Base-by-base conservation (phyloP, 768 basidiomycete genomes). In the Boletus subparvulus region DNA sequence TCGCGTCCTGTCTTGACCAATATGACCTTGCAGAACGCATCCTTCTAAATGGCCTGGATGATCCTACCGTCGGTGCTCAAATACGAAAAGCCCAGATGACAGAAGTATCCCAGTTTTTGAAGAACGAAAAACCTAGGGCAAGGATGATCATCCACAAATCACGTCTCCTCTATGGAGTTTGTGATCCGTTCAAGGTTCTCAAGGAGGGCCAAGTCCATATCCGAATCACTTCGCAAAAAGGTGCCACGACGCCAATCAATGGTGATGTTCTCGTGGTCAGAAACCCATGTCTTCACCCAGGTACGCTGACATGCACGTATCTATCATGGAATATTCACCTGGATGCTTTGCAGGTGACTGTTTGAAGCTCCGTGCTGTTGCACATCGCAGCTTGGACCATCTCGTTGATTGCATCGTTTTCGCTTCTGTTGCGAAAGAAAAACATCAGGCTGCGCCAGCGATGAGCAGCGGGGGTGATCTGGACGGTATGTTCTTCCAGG, bases 381-480 rank as follows among this genome's bases (percentile, higher is more conserved):
- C 81, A 48, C 72, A 82, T 56, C 74, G 77, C 3, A 65, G 74
- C 16, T 67, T 87, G 16, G 63, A 76, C 6, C 85, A 87, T 64
- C 76, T 88, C 0, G 77, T 84, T 0, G 86, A 88, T 53, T 88
- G 86, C 55, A 72, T 88, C 17, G 85, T 88, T 3, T 88, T 88
- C 59, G 81, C 86, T 1, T 78, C 80, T 1, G 80, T 81, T 8
- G 82, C 81, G 2, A 71, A 73, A 35, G 80, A 81, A 17, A 85
- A 83, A 6, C 80, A 80, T 36, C 79, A 83, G 47, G 76, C 86
- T 14, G 85, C 86, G 10, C 85, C 86, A 7, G 80, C 85, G 0
- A 87, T 88, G 85, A 85, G 82, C 43, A 86, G 85, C 47, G 86
- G 86, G 10, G 85, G 85, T 17, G 84, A 86, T 64, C 73, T 86